Percentiles rank a stretch among this genome's conserved stretches.
phyloP scores from a whole-genome alignment of 208 protist genomes.

The Wallacemonas sp. region DNA sequence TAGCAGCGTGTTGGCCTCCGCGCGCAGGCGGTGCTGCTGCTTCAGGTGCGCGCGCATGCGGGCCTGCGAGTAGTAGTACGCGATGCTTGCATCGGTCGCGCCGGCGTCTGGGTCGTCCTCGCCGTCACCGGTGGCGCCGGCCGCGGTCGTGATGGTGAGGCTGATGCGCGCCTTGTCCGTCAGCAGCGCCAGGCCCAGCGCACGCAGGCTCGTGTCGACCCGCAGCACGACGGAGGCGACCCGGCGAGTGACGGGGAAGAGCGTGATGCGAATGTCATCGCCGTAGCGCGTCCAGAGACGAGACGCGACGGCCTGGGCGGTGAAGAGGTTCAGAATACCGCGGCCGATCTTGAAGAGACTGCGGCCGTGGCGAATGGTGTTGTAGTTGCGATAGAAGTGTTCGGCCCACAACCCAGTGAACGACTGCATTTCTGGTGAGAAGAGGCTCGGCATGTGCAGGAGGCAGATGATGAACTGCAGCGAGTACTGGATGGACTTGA shows the following conservation, averaged over 20 bases:
- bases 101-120: background rate
- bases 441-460: slow-evolving; percentile 58
- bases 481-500: slow-evolving; percentile 83
- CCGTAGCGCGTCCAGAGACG: slow-evolving; percentile 68
- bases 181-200: background rate
- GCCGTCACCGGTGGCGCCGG: background rate
- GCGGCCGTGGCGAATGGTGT: slow-evolving; percentile 86
- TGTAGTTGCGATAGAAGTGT: slow-evolving; percentile 79
- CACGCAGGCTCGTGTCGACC: slow-evolving; percentile 17
- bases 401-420: slow-evolving; percentile 55
- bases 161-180: slow-evolving; percentile 4
- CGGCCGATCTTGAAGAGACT: slow-evolving; percentile 87
- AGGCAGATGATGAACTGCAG: slow-evolving; percentile 78
- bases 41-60: slow-evolving; percentile 1
- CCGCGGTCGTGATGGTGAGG: background rate
- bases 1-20: slow-evolving; percentile 23
- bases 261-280: slow-evolving; percentile 10
- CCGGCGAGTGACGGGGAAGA: slow-evolving; percentile 18
- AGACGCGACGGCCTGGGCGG: slow-evolving; percentile 59
- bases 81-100: slow-evolving; percentile 3
- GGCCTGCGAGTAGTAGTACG: slow-evolving; percentile 12
- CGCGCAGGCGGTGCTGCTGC: slow-evolving; percentile 16
- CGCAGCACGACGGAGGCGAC: slow-evolving; percentile 25
- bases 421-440: slow-evolving; percentile 52
- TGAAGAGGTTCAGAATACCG: slow-evolving; percentile 78